A percentile compares a stretch with the other conserved stretches of the same genome.
These are phyloP conservation scores for Pythium oligandrum DNA, from an alignment of 352 stramenopile genomes.

Conservation along the genomic window DNA sequence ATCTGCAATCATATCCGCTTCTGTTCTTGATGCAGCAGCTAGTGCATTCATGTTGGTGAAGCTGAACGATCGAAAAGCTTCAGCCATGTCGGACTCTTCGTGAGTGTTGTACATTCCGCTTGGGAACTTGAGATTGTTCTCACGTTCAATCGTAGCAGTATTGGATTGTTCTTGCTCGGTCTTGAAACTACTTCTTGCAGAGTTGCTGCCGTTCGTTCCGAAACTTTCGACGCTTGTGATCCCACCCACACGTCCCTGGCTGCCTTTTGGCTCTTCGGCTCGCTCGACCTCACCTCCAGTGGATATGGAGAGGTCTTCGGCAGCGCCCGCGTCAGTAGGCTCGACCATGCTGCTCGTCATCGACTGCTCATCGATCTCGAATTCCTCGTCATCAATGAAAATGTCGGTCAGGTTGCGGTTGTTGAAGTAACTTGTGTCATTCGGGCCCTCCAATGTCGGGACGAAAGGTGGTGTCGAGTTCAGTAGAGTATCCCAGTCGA, in stretches of 20 bases:
- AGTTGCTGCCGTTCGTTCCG: constrained; percentile 1
- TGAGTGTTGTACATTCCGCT: constrained; percentile 60
- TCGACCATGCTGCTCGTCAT: constrained; percentile 16
- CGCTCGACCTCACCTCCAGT: not conserved
- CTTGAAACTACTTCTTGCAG: constrained; percentile 10
- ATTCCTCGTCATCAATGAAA: constrained; percentile 82
- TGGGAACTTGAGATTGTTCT: constrained; percentile 46
- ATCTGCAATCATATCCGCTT: constrained; percentile 62
- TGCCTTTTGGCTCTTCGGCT: constrained; percentile 4
- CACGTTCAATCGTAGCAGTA: not conserved
- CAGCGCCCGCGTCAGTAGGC: too few species aligned
- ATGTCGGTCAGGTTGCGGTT: constrained; percentile 84
- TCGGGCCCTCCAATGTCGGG: constrained; percentile 76
- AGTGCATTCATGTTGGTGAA: constrained; percentile 87
- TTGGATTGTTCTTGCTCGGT: constrained; percentile 17
- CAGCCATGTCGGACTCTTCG: constrained; percentile 31
- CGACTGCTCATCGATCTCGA: constrained; percentile 47
- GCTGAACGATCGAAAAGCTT: constrained; percentile 76
- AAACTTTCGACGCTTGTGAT: too few species aligned
- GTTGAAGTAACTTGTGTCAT: constrained; percentile 90
- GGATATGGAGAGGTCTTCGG: too few species aligned
- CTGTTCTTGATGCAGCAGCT: constrained; percentile 60
- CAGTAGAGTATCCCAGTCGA: constrained; percentile 81
- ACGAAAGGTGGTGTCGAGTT: constrained; percentile 82
- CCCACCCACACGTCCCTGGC: too few species aligned